phyloP scores from a whole-genome alignment of 2,329 filamentous ascomycete genomes.

The Pseudogymnoascus pannorum region DNA sequence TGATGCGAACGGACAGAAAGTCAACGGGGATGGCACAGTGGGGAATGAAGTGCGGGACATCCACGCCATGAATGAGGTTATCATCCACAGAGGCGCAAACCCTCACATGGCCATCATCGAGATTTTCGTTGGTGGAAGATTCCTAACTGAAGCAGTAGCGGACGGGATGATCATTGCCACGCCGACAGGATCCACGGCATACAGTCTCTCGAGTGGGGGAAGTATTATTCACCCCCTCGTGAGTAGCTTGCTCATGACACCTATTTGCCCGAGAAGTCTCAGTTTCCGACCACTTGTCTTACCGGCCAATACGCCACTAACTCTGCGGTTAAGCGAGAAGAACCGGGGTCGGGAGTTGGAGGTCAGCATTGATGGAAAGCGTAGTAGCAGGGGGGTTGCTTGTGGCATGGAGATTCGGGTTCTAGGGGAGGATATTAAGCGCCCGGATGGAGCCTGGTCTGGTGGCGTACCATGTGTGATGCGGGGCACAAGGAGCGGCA shows the following conservation, averaged over 20 bases:
- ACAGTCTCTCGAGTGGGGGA: constrained; percentile 86
- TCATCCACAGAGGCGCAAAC: constrained; percentile 82
- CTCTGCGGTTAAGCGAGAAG: constrained; percentile 71
- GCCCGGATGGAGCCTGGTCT: constrained; percentile 41
- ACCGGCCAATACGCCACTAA: constrained; percentile 77
- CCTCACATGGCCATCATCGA: constrained; percentile 89
- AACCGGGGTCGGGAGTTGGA: constrained; percentile 71
- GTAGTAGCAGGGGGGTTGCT: constrained; percentile 55
- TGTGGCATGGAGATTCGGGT: constrained; percentile 82
- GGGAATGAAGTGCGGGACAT: constrained; percentile 32
- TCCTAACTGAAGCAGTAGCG: constrained; percentile 86
- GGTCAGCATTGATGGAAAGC: constrained; percentile 70
- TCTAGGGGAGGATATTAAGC: constrained; percentile 71
- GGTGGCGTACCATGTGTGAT: constrained; percentile 92
- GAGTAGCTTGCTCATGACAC: constrained; percentile 79
- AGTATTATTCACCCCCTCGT: constrained; percentile 93
- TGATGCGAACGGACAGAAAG: constrained; percentile 55
- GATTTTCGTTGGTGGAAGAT: constrained; percentile 80
- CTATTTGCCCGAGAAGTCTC: constrained; percentile 86
- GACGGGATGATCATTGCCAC: constrained; percentile 94
- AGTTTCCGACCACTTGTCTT: constrained; percentile 88
- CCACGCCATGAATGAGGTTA: constrained; percentile 87
- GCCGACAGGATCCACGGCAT: constrained; percentile 90
- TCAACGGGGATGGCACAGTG: constrained; percentile 34
- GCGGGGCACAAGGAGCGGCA: constrained; percentile 42